Evolutionary conservation across 768 basidiomycete species (phyloP).

Genomic region (Leccinum uliginosum): DNA sequence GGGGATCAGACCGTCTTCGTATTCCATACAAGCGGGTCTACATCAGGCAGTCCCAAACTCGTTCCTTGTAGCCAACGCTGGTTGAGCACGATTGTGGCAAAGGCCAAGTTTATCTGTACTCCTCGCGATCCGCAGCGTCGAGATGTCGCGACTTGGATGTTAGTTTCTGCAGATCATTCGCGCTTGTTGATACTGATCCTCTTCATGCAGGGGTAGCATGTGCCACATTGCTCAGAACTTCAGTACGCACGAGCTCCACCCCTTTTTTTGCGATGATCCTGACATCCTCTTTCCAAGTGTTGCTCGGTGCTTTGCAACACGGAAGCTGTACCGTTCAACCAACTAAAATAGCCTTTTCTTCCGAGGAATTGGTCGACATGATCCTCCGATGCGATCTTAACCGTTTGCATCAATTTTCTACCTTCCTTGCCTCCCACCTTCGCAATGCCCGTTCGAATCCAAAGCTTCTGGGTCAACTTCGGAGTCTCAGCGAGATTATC

Average conservation of each 20-base stretch:
- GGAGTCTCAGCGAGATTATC: constrained; percentile 56
- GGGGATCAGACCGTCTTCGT: constrained; percentile 53
- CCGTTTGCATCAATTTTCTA: constrained; percentile 70
- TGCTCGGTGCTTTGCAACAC: constrained; percentile 67
- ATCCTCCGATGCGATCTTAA: constrained; percentile 63
- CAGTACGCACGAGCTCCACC: constrained; percentile 44
- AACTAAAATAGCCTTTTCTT: constrained; percentile 57
- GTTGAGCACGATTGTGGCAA: constrained; percentile 58
- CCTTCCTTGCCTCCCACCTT: constrained; percentile 64
- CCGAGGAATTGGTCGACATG: constrained; percentile 71
- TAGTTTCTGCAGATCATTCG: constrained; percentile 30
- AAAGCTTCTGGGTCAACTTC: constrained; percentile 54
- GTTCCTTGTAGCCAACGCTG: constrained; percentile 68
- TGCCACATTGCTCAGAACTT: constrained; percentile 77
- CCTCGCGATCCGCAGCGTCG: constrained; percentile 49
- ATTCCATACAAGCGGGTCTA: constrained; percentile 80
- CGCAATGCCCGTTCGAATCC: constrained; percentile 55
- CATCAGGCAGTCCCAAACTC: constrained; percentile 79
- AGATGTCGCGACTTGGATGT: constrained; percentile 75
- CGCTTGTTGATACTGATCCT: constrained; percentile 31
- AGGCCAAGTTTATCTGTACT: constrained; percentile 49
- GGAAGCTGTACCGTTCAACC: constrained; percentile 73
- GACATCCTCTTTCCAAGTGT: constrained; percentile 36
- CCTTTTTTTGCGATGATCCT: constrained; percentile 19
- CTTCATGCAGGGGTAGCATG: constrained; percentile 66